Evolutionary conservation across 148 eudicot genomes (phyloP).

Genomic region (Simmondsia chinensis): DNA sequence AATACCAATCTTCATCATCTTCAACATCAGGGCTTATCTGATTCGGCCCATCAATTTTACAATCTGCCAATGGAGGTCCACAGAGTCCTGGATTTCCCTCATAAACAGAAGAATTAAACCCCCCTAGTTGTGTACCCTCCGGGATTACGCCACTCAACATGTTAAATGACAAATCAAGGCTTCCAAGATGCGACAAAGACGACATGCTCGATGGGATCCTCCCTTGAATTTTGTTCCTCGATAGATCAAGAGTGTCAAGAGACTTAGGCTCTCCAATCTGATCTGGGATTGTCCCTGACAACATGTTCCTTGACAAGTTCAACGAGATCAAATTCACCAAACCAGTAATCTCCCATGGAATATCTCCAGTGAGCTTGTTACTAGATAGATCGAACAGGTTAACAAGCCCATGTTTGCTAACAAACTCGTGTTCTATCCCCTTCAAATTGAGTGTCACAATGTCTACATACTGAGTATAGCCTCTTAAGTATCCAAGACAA

Average conservation of each 20-base stretch:
- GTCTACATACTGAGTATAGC: slow-evolving; percentile 26
- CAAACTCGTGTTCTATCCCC: slow-evolving; percentile 16
- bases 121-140: slow-evolving; percentile 30
- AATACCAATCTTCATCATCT: not conserved
- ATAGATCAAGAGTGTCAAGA: slow-evolving; percentile 31
- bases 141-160: slow-evolving; percentile 33
- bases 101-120: slow-evolving; percentile 18
- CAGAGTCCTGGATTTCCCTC: slow-evolving; percentile 36
- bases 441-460: slow-evolving; percentile 20
- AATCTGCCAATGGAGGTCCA: slow-evolving; percentile 28
- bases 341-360: slow-evolving; percentile 26
- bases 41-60: slow-evolving; percentile 2
- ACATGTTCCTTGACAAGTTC: slow-evolving; percentile 35
- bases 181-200: slow-evolving; percentile 19
- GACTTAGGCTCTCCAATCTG: slow-evolving; percentile 19
- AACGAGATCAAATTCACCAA: slow-evolving; percentile 19
- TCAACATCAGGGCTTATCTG: not conserved
- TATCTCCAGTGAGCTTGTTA: slow-evolving; percentile 22
- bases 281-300: slow-evolving; percentile 32
- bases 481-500: too few species aligned
- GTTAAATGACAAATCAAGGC: slow-evolving; percentile 35
- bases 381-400: slow-evolving; percentile 39
- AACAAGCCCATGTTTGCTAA: slow-evolving; percentile 25
- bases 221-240: slow-evolving; percentile 32
- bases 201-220: slow-evolving; percentile 36